phyloP scores from a whole-genome alignment of 2,329 filamentous ascomycete species.

The Colletotrichum theobromicola region DNA sequence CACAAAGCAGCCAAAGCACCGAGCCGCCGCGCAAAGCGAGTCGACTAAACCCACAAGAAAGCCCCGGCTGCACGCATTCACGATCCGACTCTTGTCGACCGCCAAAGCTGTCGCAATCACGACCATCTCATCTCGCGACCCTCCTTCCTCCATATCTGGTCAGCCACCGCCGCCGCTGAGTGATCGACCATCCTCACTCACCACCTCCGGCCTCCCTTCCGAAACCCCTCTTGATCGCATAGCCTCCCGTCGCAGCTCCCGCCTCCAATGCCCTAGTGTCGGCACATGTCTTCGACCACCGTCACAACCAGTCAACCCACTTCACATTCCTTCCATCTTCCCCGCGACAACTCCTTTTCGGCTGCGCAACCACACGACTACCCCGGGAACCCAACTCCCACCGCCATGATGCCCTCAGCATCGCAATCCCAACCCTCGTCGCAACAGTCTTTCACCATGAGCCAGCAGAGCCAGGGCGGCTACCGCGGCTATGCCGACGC shows the following conservation, averaged over 20 bases:
- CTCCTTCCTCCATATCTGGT: neutral
- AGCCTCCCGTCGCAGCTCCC: neutral
- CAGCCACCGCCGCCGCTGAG: neutral
- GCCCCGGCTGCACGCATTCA: constrained; percentile 8
- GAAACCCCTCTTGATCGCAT: neutral
- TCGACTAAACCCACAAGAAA: neutral
- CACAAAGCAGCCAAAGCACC: neutral
- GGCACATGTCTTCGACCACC: constrained; percentile 22
- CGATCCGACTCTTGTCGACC: neutral
- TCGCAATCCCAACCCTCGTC: constrained; percentile 56
- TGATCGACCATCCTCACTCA: neutral
- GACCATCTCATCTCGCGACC: neutral
- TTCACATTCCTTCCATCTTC: constrained; percentile 14
- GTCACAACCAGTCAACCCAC: constrained; percentile 1
- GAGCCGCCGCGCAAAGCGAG: neutral
- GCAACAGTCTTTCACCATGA: constrained; percentile 63
- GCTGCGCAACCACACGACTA: neutral
- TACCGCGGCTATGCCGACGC: constrained; percentile 45
- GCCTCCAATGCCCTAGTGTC: constrained; percentile 16
- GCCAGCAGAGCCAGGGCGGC: constrained; percentile 54
- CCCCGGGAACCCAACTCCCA: neutral
- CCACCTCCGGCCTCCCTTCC: neutral
- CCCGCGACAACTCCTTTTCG: constrained; percentile 14
- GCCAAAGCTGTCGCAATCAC: neutral
- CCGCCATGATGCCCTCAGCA: constrained; percentile 41